Evolutionary conservation across 257 asterid genomes (phyloP).

Genomic region (Prunella vulgaris): DNA sequence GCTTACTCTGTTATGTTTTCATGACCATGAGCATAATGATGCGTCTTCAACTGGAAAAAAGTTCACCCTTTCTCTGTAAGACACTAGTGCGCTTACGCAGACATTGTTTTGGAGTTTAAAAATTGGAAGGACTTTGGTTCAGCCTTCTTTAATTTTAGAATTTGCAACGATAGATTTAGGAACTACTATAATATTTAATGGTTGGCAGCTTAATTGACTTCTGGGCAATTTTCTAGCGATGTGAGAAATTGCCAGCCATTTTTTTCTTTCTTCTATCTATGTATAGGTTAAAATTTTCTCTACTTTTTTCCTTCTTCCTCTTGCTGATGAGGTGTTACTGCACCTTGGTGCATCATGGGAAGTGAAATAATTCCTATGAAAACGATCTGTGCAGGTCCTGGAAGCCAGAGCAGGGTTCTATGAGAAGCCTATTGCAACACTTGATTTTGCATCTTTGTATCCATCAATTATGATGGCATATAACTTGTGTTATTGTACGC

Average conservation of each 20-base stretch:
- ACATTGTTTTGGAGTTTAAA: neutral
- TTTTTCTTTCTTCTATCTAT: neutral
- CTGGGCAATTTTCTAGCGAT: constrained; percentile 4
- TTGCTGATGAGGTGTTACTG: too few species aligned
- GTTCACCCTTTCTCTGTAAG: neutral
- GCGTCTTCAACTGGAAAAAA: neutral
- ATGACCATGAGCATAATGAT: neutral
- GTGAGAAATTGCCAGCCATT: neutral
- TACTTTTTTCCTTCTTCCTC: too few species aligned
- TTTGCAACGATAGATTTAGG: neutral
- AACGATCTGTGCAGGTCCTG: constrained; percentile 60
- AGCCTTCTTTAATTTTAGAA: neutral
- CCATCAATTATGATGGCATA: constrained; percentile 99
- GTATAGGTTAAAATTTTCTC: too few species aligned
- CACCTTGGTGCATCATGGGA: too few species aligned
- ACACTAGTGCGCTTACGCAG: neutral
- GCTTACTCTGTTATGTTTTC: neutral
- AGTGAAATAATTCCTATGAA: constrained; percentile 21
- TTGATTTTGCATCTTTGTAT: constrained; percentile 97
- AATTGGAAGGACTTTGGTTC: constrained; percentile 4
- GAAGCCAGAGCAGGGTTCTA: constrained; percentile 91
- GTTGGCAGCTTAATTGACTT: constrained; percentile 6
- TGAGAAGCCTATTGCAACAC: constrained; percentile 96
- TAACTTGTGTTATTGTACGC: constrained; percentile 91
- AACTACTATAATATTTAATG: neutral